These are phyloP conservation scores for Trifolium pratense DNA, from an alignment of 306 rosid genomes.

Conservation along the genomic window DNA sequence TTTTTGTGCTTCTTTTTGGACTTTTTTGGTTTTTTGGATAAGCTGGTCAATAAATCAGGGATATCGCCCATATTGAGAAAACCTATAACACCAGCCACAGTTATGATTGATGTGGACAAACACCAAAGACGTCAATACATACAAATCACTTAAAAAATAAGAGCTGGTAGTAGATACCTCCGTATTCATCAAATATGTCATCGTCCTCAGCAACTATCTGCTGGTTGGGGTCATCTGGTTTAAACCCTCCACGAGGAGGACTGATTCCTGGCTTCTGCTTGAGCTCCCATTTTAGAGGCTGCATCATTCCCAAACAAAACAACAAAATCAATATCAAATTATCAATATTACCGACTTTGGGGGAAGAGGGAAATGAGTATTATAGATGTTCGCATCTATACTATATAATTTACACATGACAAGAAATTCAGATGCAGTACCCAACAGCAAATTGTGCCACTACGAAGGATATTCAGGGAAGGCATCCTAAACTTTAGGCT, in stretches of 20 bases:
- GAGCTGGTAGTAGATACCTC: constrained; percentile 61
- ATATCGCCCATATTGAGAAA: constrained; percentile 71
- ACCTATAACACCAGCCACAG: constrained; percentile 54
- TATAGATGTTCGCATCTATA: constrained; percentile 20
- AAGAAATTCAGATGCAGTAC: background rate
- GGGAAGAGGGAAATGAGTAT: background rate
- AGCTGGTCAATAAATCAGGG: constrained; percentile 71
- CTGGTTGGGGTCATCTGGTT: constrained; percentile 91
- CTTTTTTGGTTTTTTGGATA: constrained; percentile 75
- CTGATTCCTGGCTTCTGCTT: constrained; percentile 99
- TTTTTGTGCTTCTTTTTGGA: constrained; percentile 64
- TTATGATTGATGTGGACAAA: constrained; percentile 27
- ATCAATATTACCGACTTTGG: background rate
- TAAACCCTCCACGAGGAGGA: constrained; percentile 99
- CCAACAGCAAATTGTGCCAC: background rate
- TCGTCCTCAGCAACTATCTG: constrained; percentile 96
- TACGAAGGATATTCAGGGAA: background rate
- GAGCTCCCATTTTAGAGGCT: constrained; percentile 98
- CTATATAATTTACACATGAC: constrained; percentile 20
- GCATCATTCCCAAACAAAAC: constrained; percentile 50
- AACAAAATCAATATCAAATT: constrained; percentile 16
- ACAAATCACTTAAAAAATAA: constrained; percentile 13
- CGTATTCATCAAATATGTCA: constrained; percentile 95
- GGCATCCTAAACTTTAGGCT: background rate
- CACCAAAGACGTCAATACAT: constrained; percentile 1